Evolutionary conservation across 164 flowering plant species (phyloP).

Genomic region (Nymphaea colorata): DNA sequence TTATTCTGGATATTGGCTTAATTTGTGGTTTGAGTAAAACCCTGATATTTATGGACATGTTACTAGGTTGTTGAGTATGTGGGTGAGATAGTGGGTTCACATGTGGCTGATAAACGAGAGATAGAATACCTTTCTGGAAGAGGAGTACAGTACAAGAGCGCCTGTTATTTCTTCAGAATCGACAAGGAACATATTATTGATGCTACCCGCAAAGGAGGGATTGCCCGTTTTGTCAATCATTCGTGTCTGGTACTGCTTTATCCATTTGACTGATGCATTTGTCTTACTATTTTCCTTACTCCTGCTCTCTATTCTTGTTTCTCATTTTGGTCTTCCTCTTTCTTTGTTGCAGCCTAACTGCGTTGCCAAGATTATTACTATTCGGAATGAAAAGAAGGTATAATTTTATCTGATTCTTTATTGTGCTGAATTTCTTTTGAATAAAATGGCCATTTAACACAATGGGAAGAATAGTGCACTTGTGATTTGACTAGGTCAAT

Average conservation of each 20-base stretch:
- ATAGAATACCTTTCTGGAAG: constrained; percentile 50
- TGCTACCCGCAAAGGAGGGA: constrained; percentile 73
- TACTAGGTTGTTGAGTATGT: constrained; percentile 74
- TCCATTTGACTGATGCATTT: neutral
- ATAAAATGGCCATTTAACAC: too few relatives aligned
- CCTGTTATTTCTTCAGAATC: constrained; percentile 67
- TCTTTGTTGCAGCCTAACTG: constrained; percentile 53
- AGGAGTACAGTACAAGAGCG: constrained; percentile 51
- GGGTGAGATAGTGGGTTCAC: constrained; percentile 66
- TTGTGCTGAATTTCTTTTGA: neutral
- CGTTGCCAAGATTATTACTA: constrained; percentile 47
- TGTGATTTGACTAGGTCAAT: too few relatives aligned
- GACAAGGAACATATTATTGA: constrained; percentile 69
- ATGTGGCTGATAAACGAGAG: constrained; percentile 67
- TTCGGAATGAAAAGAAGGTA: constrained; percentile 71
- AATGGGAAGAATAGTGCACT: too few relatives aligned
- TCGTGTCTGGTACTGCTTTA: constrained; percentile 46
- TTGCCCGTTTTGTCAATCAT: constrained; percentile 78
- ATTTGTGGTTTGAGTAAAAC: constrained; percentile 1
- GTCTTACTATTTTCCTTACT: neutral
- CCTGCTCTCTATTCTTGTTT: neutral
- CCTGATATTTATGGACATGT: neutral
- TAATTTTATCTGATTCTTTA: neutral
- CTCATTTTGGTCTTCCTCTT: constrained; percentile 1
- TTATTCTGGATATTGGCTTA: neutral